A percentile compares a stretch with the other conserved stretches of the same genome.
Evolutionary conservation across 2,329 filamentous ascomycete species (phyloP).

Genomic region (Sarocladium strictum): DNA sequence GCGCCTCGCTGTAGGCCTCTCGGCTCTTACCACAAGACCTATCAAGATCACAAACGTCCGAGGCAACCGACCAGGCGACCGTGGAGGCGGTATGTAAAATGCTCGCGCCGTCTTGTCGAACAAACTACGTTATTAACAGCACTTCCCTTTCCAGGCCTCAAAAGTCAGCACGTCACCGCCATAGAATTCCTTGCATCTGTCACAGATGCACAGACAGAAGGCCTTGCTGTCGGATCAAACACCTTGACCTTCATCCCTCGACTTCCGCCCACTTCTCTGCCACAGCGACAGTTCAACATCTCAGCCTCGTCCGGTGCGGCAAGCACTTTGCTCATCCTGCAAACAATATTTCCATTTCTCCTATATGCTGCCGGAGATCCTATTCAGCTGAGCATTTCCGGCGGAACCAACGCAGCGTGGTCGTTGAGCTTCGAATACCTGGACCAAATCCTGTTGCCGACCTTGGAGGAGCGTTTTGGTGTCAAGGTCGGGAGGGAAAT

Average conservation of each 20-base stretch:
- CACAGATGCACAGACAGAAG: conserved; percentile 44
- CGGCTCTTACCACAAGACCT: conserved; percentile 47
- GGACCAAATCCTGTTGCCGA: conserved; percentile 53
- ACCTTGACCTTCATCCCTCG: conserved; percentile 42
- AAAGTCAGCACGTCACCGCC: conserved; percentile 53
- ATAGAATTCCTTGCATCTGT: conserved; percentile 47
- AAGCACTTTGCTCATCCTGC: conserved; percentile 52
- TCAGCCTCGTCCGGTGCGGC: conserved; percentile 43
- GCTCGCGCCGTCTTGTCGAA: background rate
- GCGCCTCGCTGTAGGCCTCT: conserved; percentile 48
- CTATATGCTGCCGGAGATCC: conserved; percentile 45
- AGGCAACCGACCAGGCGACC: conserved; percentile 39
- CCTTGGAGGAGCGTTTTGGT: conserved; percentile 44
- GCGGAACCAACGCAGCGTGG: conserved; percentile 54
- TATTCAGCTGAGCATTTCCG: conserved; percentile 45
- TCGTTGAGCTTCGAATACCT: conserved; percentile 57
- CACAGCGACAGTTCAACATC: conserved; percentile 41
- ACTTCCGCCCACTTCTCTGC: conserved; percentile 30
- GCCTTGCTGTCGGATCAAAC: conserved; percentile 44
- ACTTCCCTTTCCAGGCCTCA: conserved; percentile 39
- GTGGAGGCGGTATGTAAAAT: background rate
- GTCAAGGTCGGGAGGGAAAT: conserved; percentile 40
- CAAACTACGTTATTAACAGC: background rate
- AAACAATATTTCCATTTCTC: conserved; percentile 54
- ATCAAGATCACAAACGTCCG: conserved; percentile 49